Base-by-base conservation (phyloP, 1,284 basidiomycete genomes). In the Cutaneotrichosporon sp. region DNA sequence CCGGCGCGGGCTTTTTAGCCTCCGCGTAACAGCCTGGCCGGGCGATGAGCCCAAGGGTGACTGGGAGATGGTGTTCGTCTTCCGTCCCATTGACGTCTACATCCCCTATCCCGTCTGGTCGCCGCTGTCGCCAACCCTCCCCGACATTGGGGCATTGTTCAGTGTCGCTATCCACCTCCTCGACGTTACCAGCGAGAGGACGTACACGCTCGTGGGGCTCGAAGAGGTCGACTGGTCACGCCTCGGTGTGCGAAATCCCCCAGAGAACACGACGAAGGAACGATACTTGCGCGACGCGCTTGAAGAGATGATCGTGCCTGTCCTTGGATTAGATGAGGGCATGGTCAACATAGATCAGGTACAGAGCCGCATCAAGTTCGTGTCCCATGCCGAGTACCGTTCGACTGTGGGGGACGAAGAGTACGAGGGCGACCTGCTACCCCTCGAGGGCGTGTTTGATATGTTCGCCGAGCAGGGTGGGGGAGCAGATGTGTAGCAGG, bases 361-460 rank as follows among this genome's bases (percentile, higher is more conserved):
- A 4, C 27, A 32, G 42, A 44, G 29, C 41, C 24, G 49, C 32
- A 50, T 50, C 33, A 14, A 17, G 17, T 50, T 50, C 41, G 24
- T 50, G 12, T 26, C 39, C 7, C 41, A 44, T 17, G 25, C 10
- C 1, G 32, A 44, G 41, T 50, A 50, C 20, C 24, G 26, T 4
- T 32, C 17, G 25, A 22, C 25, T 5, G 49, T 44, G 9, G 41
- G 49, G 14, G 17, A 11, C 8, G 41, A 44, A 33, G 41, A 22
- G 25, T 50, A 35, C 41, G 49, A 50, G 17, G 17, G 19, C 3
- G 41, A 44, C 29, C 11, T 44, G 19, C 12, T 44, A 19, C 16
- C 22, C 8, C 24, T 26, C 12, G 39, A 25, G 6, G 25, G 24
- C 5, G 24, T 41, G 24, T 27, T 41, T 16, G 34, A 35, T 9